These are phyloP conservation scores for Epichloe sp. DNA, from an alignment of 2,329 filamentous ascomycete genomes.

Conservation along the genomic window DNA sequence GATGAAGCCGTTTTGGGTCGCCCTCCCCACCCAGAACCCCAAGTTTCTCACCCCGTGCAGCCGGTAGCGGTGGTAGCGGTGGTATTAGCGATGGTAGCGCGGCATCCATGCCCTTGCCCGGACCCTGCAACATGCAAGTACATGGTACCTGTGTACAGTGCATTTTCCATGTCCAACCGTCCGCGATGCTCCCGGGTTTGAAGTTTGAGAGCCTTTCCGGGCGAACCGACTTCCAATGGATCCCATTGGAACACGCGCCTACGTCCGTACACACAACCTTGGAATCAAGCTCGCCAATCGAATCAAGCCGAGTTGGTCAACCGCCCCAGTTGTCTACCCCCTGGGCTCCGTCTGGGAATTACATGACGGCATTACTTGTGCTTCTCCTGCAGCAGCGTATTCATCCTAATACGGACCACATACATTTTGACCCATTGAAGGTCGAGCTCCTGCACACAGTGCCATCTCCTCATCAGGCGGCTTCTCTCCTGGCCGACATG, in stretches of 20 bases:
- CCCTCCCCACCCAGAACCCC: background rate
- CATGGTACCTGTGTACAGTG: no score
- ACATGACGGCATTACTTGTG: background rate
- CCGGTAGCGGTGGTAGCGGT: no score
- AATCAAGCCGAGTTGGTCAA: background rate
- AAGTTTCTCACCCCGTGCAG: background rate
- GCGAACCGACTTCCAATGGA: background rate
- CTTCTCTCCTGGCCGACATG: background rate
- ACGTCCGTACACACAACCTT: no score
- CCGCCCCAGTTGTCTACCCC: background rate
- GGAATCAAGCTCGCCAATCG: background rate
- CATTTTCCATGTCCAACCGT: background rate
- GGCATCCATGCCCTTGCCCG: background rate
- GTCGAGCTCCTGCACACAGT: background rate
- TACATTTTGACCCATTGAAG: background rate
- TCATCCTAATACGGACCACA: background rate
- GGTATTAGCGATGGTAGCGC: no score
- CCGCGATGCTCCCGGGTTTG: background rate
- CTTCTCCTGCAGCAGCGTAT: background rate
- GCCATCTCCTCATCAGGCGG: background rate
- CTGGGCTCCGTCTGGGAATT: background rate
- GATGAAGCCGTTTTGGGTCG: background rate
- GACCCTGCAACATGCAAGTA: background rate
- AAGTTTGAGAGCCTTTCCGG: background rate
- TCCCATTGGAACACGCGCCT: no score